Evolutionary conservation across 108 stramenopile species (phyloP).

Genomic region (Pseudonitzschia delicatissima): DNA sequence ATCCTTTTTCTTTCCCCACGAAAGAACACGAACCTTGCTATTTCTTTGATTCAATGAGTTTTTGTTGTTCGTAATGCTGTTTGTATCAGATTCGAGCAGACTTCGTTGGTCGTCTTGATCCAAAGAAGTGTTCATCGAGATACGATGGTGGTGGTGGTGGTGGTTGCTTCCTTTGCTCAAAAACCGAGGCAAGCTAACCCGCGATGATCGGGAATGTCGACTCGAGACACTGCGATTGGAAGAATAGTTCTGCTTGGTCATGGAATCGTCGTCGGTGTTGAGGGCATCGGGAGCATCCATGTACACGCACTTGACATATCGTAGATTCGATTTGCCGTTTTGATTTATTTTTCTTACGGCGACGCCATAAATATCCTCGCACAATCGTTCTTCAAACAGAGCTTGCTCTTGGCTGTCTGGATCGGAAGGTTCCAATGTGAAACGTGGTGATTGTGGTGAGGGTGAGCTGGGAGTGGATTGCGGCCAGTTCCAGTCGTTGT

Average conservation of each 20-base stretch:
- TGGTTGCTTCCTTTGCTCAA: neutral
- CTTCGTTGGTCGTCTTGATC: constrained; percentile 1
- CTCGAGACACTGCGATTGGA: constrained; percentile 32
- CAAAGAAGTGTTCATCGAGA: neutral
- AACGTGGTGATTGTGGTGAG: neutral
- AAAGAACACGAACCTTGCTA: constrained; percentile 38
- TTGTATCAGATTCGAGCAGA: neutral
- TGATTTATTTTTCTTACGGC: constrained; percentile 86
- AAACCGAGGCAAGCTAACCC: constrained; percentile 3
- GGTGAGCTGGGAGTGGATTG: neutral
- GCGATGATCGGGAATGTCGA: constrained; percentile 12
- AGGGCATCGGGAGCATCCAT: constrained; percentile 42
- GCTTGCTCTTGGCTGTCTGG: constrained; percentile 71
- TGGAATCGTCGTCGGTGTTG: neutral
- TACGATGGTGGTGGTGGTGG: no score
- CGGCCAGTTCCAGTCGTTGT: neutral
- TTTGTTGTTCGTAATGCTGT: neutral
- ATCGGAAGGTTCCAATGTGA: constrained; percentile 5
- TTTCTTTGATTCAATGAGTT: neutral
- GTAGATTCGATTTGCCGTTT: constrained; percentile 74
- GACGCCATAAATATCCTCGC: constrained; percentile 71
- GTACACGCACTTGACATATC: constrained; percentile 74
- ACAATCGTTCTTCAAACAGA: constrained; percentile 80
- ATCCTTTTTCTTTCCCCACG: constrained; percentile 87
- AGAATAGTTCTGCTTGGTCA: constrained; percentile 10